Evolutionary conservation across 2,329 filamentous ascomycete genomes (phyloP).

Genomic region (Periconia sp.): DNA sequence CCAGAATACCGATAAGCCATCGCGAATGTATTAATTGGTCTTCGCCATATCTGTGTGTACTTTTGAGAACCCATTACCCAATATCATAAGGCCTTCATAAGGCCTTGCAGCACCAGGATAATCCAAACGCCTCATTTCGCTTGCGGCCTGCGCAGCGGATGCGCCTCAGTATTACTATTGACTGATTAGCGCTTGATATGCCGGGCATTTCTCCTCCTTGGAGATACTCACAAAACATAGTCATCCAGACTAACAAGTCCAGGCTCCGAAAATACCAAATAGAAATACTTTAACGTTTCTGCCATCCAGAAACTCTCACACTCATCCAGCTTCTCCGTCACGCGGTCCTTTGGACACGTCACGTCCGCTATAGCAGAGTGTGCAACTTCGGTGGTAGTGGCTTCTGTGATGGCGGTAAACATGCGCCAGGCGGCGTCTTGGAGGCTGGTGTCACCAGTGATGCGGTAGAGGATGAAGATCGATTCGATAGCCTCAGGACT

Average conservation of each 20-base stretch:
- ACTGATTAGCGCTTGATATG: constrained; percentile 3
- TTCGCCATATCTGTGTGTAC: no score
- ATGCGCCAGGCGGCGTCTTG: constrained; percentile 86
- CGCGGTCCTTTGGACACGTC: constrained; percentile 40
- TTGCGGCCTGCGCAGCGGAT: constrained; percentile 54
- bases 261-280: constrained; percentile 76
- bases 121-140: no score
- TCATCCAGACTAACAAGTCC: constrained; percentile 71
- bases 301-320: constrained; percentile 83
- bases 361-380: constrained; percentile 76
- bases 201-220: no score
- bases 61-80: no score
- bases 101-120: no score
- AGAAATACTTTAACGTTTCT: constrained; percentile 93
- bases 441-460: constrained; percentile 77
- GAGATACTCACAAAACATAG: constrained; percentile 62
- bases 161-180: constrained; percentile 59
- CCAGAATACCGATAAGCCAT: no score
- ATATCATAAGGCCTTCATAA: no score
- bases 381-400: constrained; percentile 70
- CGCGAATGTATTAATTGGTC: no score
- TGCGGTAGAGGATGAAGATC: constrained; percentile 88
- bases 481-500: constrained; percentile 88
- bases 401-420: constrained; percentile 73
- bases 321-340: constrained; percentile 36